Evolutionary conservation across 768 basidiomycete species (phyloP).

Genomic region (Suillus cothurnatus): DNA sequence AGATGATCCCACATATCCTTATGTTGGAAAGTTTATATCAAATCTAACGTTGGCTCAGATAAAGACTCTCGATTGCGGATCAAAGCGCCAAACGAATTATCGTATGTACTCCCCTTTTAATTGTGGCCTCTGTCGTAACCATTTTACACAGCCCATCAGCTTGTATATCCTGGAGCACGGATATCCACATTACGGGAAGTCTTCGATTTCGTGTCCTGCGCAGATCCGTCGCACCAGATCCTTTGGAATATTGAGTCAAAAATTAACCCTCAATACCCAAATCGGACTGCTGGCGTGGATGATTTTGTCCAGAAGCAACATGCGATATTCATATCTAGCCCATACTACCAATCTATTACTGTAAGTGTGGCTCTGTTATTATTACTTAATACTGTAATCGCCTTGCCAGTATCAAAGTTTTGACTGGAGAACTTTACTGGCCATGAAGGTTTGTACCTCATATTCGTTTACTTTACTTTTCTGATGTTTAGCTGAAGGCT

Average conservation of each 20-base stretch:
- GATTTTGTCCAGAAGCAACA: slow-evolving; percentile 68
- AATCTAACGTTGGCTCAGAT: slow-evolving; percentile 79
- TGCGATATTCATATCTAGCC: slow-evolving; percentile 55
- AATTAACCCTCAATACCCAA: slow-evolving; percentile 55
- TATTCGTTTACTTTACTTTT: not conserved
- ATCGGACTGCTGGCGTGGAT: slow-evolving; percentile 53
- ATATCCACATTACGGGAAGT: slow-evolving; percentile 76
- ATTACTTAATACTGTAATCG: not conserved
- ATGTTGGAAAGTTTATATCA: slow-evolving; percentile 76
- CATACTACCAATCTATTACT: slow-evolving; percentile 65
- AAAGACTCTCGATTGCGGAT: slow-evolving; percentile 81
- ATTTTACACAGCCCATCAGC: slow-evolving; percentile 52
- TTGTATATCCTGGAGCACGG: slow-evolving; percentile 65
- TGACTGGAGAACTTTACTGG: slow-evolving; percentile 75
- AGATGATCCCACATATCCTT: slow-evolving; percentile 65
- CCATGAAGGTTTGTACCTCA: slow-evolving; percentile 58
- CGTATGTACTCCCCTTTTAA: slow-evolving; percentile 43
- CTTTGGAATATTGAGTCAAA: slow-evolving; percentile 83
- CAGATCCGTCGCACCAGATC: slow-evolving; percentile 62
- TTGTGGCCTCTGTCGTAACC: slow-evolving; percentile 7
- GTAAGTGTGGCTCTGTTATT: slow-evolving; percentile 38
- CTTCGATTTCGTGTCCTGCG: slow-evolving; percentile 76
- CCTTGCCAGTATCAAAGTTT: slow-evolving; percentile 73
- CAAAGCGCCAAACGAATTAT: slow-evolving; percentile 56
- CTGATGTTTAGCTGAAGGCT: slow-evolving; percentile 31